Percentiles rank a stretch among this genome's conserved stretches.
Evolutionary conservation across 257 asterid species (phyloP).

Genomic region (Jasminum sambac): DNA sequence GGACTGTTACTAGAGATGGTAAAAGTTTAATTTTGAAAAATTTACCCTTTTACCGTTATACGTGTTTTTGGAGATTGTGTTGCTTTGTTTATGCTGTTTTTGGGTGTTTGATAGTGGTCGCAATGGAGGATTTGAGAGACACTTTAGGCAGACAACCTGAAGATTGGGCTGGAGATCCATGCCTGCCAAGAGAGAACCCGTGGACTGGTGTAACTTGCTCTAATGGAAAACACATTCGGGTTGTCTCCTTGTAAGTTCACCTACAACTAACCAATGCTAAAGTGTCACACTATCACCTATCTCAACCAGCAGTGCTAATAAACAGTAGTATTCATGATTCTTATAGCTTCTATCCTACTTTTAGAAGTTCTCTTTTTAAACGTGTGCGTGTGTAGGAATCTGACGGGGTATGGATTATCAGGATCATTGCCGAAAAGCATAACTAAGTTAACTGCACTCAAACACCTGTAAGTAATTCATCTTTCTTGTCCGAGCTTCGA

Average conservation of each 20-base stretch:
- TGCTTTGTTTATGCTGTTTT: background rate
- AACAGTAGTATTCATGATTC: background rate
- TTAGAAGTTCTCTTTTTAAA: background rate
- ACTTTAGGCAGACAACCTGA: slow-evolving; percentile 42
- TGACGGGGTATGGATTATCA: slow-evolving; percentile 57
- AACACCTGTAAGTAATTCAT: slow-evolving; percentile 56
- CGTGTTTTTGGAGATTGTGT: background rate
- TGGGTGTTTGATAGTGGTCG: slow-evolving; percentile 47
- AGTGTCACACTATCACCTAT: too few species aligned
- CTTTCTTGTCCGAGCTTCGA: background rate
- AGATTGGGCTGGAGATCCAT: slow-evolving; percentile 95
- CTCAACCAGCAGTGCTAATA: too few species aligned
- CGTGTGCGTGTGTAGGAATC: slow-evolving; percentile 52
- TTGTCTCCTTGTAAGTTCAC: slow-evolving; percentile 64
- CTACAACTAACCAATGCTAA: too few species aligned
- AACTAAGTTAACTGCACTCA: slow-evolving; percentile 60
- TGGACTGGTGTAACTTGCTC: slow-evolving; percentile 80
- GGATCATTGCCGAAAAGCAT: slow-evolving; percentile 60
- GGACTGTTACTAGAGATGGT: slow-evolving; percentile 79
- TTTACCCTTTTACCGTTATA: background rate
- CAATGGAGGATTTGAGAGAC: slow-evolving; percentile 48
- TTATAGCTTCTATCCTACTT: background rate
- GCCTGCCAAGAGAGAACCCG: slow-evolving; percentile 55
- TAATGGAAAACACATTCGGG: slow-evolving; percentile 30
- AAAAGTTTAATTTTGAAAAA: slow-evolving; percentile 9